phyloP scores from a whole-genome alignment of 1,139 yeast species.

The Yamadazyma oceani region DNA sequence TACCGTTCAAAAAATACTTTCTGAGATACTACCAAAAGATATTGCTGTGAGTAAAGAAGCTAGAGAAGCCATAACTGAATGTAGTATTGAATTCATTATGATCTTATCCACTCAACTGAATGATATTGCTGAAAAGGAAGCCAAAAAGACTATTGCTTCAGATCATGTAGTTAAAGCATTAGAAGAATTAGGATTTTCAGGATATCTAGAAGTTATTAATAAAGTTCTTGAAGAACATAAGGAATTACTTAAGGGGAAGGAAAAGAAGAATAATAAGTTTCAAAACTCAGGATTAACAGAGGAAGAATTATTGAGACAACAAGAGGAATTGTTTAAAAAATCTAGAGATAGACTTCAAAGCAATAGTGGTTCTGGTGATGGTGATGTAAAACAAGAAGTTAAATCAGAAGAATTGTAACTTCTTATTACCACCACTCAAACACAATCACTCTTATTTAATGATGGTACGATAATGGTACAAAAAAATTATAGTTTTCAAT shows the following conservation, averaged over 20 bases:
- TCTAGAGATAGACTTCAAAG: conserved; percentile 74
- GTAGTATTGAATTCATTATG: conserved; percentile 96
- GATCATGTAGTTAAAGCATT: conserved; percentile 94
- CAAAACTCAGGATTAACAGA: conserved; percentile 90
- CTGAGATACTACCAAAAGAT: conserved; percentile 86
- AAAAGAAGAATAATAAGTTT: conserved; percentile 87
- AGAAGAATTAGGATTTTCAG: conserved; percentile 82
- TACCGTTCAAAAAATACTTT: conserved; percentile 90
- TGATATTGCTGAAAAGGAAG: conserved; percentile 94
- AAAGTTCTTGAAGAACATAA: conserved; percentile 84
- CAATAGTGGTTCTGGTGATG: conserved; percentile 6
- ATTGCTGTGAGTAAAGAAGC: conserved; percentile 90
- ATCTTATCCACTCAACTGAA: conserved; percentile 90
- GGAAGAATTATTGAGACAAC: conserved; percentile 88
- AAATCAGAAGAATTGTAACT: conserved; percentile 10
- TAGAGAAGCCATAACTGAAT: conserved; percentile 90
- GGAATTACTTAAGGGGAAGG: conserved; percentile 84
- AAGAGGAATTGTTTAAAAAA: conserved; percentile 87
- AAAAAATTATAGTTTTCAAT: not conserved
- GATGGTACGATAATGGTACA: conserved; percentile 7
- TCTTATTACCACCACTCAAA: too few relatives aligned
- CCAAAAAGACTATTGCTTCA: conserved; percentile 93
- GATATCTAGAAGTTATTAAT: conserved; percentile 80
- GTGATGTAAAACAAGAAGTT: conserved; percentile 9
- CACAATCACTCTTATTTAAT: conserved; percentile 6